Percentiles rank a stretch among this genome's conserved stretches.
Conservation (phyloP, 1,139 yeast genomes). For the Meyerozyma guilliermondii region DNA sequence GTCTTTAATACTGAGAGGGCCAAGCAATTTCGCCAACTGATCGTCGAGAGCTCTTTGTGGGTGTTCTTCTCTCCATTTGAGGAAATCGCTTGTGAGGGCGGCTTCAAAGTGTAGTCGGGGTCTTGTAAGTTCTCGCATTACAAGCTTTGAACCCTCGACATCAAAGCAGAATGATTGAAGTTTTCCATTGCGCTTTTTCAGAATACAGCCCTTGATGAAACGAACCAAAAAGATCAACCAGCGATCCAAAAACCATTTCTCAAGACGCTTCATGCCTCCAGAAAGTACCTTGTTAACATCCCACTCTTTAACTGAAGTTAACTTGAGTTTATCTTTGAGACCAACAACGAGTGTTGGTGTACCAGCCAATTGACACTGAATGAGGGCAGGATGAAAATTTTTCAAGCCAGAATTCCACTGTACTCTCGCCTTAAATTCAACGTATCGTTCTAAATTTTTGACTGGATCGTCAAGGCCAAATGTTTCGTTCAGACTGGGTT, state of each 20-base stretch:
- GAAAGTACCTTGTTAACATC: neutral
- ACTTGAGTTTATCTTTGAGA: neutral
- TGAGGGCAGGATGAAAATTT: neutral
- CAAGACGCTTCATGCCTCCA: neutral
- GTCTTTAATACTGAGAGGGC: neutral
- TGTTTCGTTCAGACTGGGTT: neutral
- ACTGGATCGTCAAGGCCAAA: neutral
- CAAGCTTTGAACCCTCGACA: neutral
- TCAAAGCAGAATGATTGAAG: neutral
- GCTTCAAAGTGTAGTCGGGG: neutral
- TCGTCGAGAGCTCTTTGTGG: neutral
- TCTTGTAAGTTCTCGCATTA: neutral
- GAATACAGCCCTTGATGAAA: neutral
- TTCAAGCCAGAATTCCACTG: neutral
- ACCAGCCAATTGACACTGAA: neutral
- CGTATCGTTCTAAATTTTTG: neutral
- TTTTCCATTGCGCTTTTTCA: neutral
- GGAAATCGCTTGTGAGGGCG: neutral
- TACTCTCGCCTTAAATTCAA: neutral
- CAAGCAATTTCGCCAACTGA: neutral
- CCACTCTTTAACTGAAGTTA: neutral
- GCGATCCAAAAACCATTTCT: neutral
- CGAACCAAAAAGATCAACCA: neutral
- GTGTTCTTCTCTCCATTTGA: neutral
- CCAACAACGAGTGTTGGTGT: neutral